phyloP scores from a whole-genome alignment of 2,329 filamentous ascomycete genomes.

The Colletotrichum lindemuthianum region DNA sequence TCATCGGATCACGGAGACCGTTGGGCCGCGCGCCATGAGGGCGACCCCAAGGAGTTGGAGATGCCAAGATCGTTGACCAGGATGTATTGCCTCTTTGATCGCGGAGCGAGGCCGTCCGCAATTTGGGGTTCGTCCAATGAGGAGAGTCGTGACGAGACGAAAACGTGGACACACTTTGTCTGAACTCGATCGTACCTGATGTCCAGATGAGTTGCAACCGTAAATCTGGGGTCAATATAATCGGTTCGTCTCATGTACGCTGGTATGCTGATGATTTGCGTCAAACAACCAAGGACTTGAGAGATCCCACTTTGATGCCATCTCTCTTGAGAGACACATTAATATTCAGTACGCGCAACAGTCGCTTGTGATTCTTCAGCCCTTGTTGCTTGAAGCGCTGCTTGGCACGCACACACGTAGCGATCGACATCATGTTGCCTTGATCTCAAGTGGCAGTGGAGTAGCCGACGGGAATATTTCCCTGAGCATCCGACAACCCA shows the following conservation, averaged over 20 bases:
- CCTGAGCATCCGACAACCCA: constrained; percentile 6
- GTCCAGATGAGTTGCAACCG: neutral
- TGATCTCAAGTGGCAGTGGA: neutral
- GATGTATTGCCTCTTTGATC: constrained; percentile 10
- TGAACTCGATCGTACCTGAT: constrained; percentile 22
- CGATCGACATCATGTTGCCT: no score
- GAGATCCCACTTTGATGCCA: no score
- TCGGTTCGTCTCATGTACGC: neutral
- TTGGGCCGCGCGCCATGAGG: constrained; percentile 27
- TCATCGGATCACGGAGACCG: constrained; percentile 25
- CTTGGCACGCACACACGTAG: no score
- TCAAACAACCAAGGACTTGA: no score
- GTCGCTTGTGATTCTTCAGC: no score
- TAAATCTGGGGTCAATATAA: neutral
- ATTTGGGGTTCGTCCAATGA: constrained; percentile 26
- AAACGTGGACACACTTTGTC: constrained; percentile 1
- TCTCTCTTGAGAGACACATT: no score
- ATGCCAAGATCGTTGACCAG: constrained; percentile 12
- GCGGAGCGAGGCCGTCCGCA: constrained; percentile 20
- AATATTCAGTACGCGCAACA: no score
- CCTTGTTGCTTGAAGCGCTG: no score
- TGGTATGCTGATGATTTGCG: neutral
- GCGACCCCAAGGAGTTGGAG: constrained; percentile 15
- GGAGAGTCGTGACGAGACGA: neutral
- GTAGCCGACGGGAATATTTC: constrained; percentile 17